phyloP scores from a whole-genome alignment of 2,329 filamentous ascomycete genomes.

The Fusarium drepaniforme region DNA sequence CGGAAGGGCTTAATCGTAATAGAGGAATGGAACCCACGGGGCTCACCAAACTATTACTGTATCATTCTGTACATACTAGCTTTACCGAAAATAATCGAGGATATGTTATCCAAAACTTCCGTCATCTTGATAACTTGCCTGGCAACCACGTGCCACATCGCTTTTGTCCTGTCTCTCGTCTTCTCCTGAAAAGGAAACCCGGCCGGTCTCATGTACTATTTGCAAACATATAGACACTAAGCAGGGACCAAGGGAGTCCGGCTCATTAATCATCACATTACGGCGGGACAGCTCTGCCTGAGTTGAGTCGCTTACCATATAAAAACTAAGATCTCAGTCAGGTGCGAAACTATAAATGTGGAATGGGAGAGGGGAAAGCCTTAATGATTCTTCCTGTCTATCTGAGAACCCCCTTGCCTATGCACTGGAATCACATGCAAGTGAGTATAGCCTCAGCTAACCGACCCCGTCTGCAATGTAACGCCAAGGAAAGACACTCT shows the following conservation, averaged over 20 bases:
- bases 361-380: background rate
- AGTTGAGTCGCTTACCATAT: too few relatives aligned
- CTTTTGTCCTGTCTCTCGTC: background rate
- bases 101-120: background rate
- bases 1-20: background rate
- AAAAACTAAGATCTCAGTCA: too few relatives aligned
- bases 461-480: background rate
- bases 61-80: constrained; percentile 2
- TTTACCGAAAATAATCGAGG: background rate
- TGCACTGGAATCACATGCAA: background rate
- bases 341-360: too few relatives aligned
- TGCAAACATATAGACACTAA: too few relatives aligned
- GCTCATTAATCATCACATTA: too few relatives aligned
- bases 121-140: background rate
- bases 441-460: background rate
- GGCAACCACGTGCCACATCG: background rate
- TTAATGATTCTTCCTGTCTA: background rate
- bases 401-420: background rate
- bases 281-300: too few relatives aligned
- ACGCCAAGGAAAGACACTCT: background rate
- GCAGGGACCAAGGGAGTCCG: too few relatives aligned
- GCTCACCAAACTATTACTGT: background rate
- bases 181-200: background rate
- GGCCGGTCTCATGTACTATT: too few relatives aligned
- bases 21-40: background rate